Evolutionary conservation across 2,329 filamentous ascomycete genomes (phyloP), one percentile per base, ranked within the genome.

Genomic region (Davidsoniella eucalypti): DNA sequence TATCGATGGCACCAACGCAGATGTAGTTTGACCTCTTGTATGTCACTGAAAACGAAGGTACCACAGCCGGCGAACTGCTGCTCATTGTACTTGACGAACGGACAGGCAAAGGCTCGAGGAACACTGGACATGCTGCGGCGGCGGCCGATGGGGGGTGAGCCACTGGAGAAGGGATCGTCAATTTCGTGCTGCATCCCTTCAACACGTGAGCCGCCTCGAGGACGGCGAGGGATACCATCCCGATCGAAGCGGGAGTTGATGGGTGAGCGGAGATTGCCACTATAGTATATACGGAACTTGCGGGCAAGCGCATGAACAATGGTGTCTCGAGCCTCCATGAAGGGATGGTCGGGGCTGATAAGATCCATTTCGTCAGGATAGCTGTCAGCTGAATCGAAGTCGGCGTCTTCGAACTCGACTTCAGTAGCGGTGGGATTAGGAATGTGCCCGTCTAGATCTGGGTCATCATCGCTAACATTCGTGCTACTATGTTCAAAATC

Each of bases 1-100:
- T 47, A 47, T 5, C 51, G 51, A 38, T 53, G 51, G 39, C 47
- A 53, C 51, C 51, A 53, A 16, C 29, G 40, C 10, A 53, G 43
- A 43, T 53, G 51, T 14, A 36, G 36, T 9, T 40, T 38, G 5
- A 53, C 23, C 5, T 40, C 44, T n/a, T 37, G 16, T 12, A 53
- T 50, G 25, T 50, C 39, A 25, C 46, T 33, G 26, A 53, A 47
- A 12, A 53, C 42, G 23, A 50, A 53, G 1, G 47, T 47, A 9
- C 51, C 51, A 47, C 51, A 53, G 2, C 51, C 51, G 5, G 41
- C 38, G 38, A 53, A 53, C 17, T 46, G 38, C 7, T 36, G 43
- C 12, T 39, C 39, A 18, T 50, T 42, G 29, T 50, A 17, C 38
- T 50, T 43, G 51, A 44, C 38, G 23, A 53, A 53, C 5, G 51